Percentiles rank a stretch among this genome's conserved stretches.
These are phyloP conservation scores for Clitocybe nebularis DNA, from an alignment of 1,284 basidiomycete species.

Conservation along the genomic window DNA sequence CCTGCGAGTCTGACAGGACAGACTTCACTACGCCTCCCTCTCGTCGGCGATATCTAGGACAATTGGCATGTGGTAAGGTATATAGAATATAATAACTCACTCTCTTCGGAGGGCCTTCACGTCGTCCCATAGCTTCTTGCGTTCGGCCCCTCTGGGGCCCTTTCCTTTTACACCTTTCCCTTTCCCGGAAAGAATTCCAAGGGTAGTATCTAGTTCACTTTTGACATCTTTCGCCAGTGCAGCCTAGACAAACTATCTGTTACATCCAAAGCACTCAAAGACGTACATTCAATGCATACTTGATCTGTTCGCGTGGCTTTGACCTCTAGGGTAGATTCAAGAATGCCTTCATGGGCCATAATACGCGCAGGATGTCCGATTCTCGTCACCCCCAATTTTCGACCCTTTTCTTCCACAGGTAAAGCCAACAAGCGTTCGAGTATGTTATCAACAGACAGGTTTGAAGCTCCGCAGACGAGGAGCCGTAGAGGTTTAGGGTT, in stretches of 20 bases:
- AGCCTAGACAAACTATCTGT: conserved; percentile 39
- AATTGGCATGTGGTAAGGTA: not conserved
- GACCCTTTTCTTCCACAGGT: conserved; percentile 39
- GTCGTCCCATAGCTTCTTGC: conserved; percentile 89
- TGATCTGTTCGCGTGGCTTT: conserved; percentile 79
- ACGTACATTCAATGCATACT: conserved; percentile 27
- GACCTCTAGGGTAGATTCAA: conserved; percentile 84
- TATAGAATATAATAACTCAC: conserved; percentile 36
- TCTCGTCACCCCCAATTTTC: conserved; percentile 66
- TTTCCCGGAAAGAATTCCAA: conserved; percentile 69
- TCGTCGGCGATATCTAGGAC: conserved; percentile 81
- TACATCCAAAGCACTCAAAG: not conserved
- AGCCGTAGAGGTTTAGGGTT: conserved; percentile 54
- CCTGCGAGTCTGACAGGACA: conserved; percentile 78
- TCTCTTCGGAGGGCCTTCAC: conserved; percentile 89
- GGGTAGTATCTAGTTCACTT: conserved; percentile 69
- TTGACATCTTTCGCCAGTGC: conserved; percentile 84
- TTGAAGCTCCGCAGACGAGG: conserved; percentile 88
- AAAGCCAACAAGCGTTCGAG: conserved; percentile 75
- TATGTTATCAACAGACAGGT: conserved; percentile 90
- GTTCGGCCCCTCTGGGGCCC: conserved; percentile 67
- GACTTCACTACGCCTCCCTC: conserved; percentile 80
- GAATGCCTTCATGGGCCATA: conserved; percentile 64
- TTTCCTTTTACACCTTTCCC: conserved; percentile 77
- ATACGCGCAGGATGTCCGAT: conserved; percentile 94